Evolutionary conservation across 164 flowering plant species (phyloP).

Genomic region (Pachysandra terminalis): DNA sequence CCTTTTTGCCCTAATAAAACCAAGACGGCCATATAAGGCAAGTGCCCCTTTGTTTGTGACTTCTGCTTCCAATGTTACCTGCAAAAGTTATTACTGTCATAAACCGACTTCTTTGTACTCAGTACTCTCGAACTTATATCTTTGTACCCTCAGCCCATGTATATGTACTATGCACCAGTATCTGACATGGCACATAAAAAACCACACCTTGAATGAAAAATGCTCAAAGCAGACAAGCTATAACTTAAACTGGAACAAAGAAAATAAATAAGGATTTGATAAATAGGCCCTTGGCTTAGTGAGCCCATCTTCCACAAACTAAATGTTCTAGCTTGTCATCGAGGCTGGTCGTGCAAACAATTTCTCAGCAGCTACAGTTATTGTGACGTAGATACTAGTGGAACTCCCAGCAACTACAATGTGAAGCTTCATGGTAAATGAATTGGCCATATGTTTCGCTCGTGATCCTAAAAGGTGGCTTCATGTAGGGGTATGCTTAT

Average conservation of each 20-base stretch:
- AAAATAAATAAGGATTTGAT: too few relatives aligned
- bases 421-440: too few relatives aligned
- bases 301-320: too few relatives aligned
- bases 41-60: conserved; percentile 98
- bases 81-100: conserved; percentile 5
- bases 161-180: too few relatives aligned
- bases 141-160: not conserved
- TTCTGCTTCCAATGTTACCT: conserved; percentile 98
- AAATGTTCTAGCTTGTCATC: too few relatives aligned
- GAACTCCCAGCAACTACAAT: too few relatives aligned
- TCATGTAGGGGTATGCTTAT: too few relatives aligned
- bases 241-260: too few relatives aligned
- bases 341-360: not conserved
- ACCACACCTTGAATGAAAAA: too few relatives aligned
- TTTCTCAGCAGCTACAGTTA: not conserved
- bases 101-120: not conserved
- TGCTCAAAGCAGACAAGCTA: too few relatives aligned
- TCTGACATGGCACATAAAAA: too few relatives aligned
- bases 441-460: not conserved
- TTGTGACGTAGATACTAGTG: not conserved
- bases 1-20: conserved; percentile 95
- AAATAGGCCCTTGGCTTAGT: too few relatives aligned
- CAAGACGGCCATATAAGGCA: conserved; percentile 92
- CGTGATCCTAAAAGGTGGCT: not conserved
- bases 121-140: not conserved